phyloP scores from a whole-genome alignment of 345 rosid species.

The Eucalyptus grandis region DNA sequence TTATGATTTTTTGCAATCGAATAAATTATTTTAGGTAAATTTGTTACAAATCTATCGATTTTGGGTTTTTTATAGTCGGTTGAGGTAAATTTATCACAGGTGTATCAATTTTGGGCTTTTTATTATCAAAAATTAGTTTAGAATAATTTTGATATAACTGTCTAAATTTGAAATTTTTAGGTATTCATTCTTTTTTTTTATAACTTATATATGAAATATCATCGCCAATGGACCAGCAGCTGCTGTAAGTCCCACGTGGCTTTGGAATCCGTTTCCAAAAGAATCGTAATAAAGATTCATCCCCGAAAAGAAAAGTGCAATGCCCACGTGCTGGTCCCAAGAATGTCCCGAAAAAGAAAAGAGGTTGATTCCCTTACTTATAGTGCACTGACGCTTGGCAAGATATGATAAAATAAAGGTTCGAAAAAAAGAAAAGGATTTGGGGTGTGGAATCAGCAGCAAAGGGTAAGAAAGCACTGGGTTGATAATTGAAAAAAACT shows the following conservation, averaged over 20 bases:
- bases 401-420: background rate
- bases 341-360: background rate
- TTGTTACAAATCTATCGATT: too few species aligned
- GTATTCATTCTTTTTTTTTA: background rate
- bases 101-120: too few species aligned
- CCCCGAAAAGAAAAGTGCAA: background rate
- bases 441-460: background rate
- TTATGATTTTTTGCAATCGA: too few species aligned
- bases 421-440: background rate
- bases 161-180: too few species aligned
- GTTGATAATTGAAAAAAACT: background rate
- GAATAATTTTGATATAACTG: too few species aligned
- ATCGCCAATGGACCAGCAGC: background rate
- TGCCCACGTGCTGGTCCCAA: background rate
- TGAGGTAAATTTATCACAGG: too few species aligned
- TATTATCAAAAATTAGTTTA: too few species aligned
- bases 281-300: background rate
- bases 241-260: background rate
- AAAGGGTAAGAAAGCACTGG: background rate
- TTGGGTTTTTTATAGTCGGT: too few species aligned
- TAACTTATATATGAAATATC: background rate
- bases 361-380: background rate
- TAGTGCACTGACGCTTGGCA: background rate
- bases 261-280: background rate
- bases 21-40: too few species aligned